phyloP scores from a whole-genome alignment of 148 eudicot genomes.

The Agrostemma githago region DNA sequence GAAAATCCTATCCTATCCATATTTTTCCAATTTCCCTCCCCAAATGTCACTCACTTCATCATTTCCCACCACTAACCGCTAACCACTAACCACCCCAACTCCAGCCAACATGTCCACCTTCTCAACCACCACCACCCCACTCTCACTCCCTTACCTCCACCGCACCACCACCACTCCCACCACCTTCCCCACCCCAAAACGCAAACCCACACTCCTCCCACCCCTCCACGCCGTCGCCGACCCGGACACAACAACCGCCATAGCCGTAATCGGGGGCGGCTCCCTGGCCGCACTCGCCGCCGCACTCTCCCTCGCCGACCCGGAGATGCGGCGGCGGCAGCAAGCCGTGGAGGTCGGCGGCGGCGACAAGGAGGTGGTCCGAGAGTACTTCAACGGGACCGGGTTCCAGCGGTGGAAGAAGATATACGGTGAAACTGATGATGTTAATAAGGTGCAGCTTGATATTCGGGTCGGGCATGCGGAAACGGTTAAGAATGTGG shows the following conservation, averaged over 20 bases:
- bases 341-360: constrained; percentile 96
- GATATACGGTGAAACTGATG: constrained; percentile 86
- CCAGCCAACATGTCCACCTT: constrained; percentile 5
- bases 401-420: constrained; percentile 94
- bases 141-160: constrained; percentile 10
- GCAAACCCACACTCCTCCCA: not conserved
- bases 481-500: constrained; percentile 81
- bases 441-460: constrained; percentile 74
- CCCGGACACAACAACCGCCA: constrained; percentile 37
- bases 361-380: constrained; percentile 91
- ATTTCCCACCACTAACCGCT: not conserved
- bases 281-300: constrained; percentile 73
- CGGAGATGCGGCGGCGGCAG: constrained; percentile 69
- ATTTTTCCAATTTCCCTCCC: not conserved
- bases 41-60: not conserved
- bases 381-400: constrained; percentile 76
- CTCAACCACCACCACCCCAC: constrained; percentile 19
- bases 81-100: not conserved
- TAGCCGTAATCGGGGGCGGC: constrained; percentile 65
- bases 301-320: constrained; percentile 60
- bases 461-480: constrained; percentile 87
- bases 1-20: constrained; percentile 8
- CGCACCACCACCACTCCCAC: not conserved
- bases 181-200: constrained; percentile 9
- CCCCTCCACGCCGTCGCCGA: constrained; percentile 38